Conservation (phyloP, 1,139 yeast species). For the Nadsonia starkeyi-henricii region DNA sequence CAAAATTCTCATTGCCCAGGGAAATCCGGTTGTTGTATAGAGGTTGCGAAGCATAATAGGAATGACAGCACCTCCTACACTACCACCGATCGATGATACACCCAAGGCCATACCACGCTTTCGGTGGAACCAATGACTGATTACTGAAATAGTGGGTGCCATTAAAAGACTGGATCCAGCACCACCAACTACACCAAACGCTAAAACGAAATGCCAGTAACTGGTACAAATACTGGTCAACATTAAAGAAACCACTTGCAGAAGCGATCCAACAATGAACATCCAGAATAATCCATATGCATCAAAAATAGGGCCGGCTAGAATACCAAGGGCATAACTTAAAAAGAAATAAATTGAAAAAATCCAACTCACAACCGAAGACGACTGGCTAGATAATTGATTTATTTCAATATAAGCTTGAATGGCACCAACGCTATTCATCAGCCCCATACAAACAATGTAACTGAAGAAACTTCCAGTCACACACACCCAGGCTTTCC, state of each 20-base stretch:
- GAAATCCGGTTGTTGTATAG: constrained; percentile 36
- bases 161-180: constrained; percentile 43
- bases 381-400: constrained; percentile 31
- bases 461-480: constrained; percentile 48
- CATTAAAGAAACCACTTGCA: constrained; percentile 36
- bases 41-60: constrained; percentile 40
- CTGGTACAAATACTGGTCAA: constrained; percentile 38
- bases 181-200: constrained; percentile 44
- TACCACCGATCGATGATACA: constrained; percentile 47
- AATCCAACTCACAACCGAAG: constrained; percentile 46
- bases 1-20: constrained; percentile 47
- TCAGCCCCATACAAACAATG: constrained; percentile 46
- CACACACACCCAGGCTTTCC: constrained; percentile 42
- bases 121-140: constrained; percentile 48
- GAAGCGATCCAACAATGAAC: constrained; percentile 30
- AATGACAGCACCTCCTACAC: constrained; percentile 47
- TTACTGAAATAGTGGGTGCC: constrained; percentile 44
- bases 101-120: constrained; percentile 45
- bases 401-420: constrained; percentile 41
- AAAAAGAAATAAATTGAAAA: constrained; percentile 44
- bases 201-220: constrained; percentile 45
- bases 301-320: constrained; percentile 52
- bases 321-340: constrained; percentile 42
- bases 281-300: constrained; percentile 20
- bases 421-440: constrained; percentile 45